A percentile compares a stretch with the other conserved stretches of the same genome.
These are phyloP conservation scores for Rubus idaeus DNA, from an alignment of 306 rosid genomes.

Conservation along the genomic window DNA sequence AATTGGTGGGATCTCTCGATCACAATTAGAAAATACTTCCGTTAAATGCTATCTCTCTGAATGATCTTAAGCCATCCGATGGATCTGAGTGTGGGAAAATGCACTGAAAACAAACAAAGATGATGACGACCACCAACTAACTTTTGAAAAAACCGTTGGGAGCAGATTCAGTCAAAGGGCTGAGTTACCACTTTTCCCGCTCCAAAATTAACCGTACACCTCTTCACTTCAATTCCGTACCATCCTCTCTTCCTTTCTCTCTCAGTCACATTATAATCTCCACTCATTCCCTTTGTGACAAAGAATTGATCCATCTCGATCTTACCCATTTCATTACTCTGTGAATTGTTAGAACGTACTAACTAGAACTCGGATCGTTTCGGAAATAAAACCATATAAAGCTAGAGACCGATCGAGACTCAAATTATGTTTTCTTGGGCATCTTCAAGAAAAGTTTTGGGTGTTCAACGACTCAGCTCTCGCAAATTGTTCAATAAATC, in stretches of 20 bases:
- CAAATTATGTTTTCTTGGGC: slow-evolving; percentile 58
- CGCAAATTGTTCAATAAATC: slow-evolving; percentile 37
- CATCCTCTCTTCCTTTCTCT: neutral
- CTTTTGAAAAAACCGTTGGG: slow-evolving; percentile 33
- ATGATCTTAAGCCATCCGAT: neutral
- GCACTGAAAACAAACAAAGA: neutral
- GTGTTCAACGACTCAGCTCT: slow-evolving; percentile 23
- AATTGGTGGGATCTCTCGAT: neutral
- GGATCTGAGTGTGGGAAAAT: too few relatives aligned
- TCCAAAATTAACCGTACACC: slow-evolving; percentile 6
- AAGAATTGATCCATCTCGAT: slow-evolving; percentile 12
- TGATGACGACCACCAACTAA: slow-evolving; percentile 25
- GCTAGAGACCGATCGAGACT: neutral
- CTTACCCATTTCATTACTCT: neutral
- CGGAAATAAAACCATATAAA: neutral
- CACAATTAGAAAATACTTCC: neutral
- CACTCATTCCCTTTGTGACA: neutral
- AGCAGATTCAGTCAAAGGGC: slow-evolving; percentile 37
- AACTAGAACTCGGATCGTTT: neutral
- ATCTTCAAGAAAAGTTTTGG: slow-evolving; percentile 22
- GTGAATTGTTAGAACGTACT: neutral
- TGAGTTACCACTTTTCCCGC: slow-evolving; percentile 34
- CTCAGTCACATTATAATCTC: slow-evolving; percentile 1
- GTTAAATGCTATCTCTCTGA: neutral
- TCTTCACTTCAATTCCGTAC: slow-evolving; percentile 11